Evolutionary conservation across 257 asterid genomes (phyloP), one percentile per base, ranked within the genome.

Genomic region (Scutellaria barbata): DNA sequence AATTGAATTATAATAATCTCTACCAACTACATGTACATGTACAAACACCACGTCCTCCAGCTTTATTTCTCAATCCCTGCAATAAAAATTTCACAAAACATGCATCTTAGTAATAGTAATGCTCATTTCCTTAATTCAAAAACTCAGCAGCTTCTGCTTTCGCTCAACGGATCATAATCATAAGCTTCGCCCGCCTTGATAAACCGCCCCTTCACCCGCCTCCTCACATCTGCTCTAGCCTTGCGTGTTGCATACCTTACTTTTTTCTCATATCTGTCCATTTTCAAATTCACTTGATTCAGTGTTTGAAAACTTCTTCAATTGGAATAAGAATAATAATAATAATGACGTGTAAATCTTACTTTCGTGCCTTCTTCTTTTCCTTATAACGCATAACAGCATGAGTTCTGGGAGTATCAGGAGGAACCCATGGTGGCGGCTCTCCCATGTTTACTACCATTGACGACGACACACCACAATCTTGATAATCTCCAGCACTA

Each of bases 221-320:
- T 88, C 85, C 99, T 84, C 51, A 86, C 90, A 68, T 94, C 99
- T 52, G 99, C 99, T 85, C 97, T 91, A 42, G 94, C 96, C 87
- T 94, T 94, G 74, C 96, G 97, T 53, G 96, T 88, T 43, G 63
- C 96, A 16, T 91, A 94, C 81, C 99, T 86, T 48, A 91, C 96
- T 74, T 83, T 87, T 81, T 91, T 91, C 71, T 91, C 96, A 35
- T 91, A 91, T 65, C 97, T 94, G 76, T 53, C 73, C 35, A 3
- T 30, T 30, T 30, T 30, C 35, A 30, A 30, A 4, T 4, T 25
- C 30, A 25, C 30, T 1, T 25, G 3, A n/a, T n/a, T 64, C n/a
- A 45, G 13, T 45, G 4, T 11, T 46, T 46, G 6, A 46, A 11
- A 46, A 46, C 14, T 46, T 11, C 4, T 8, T 22, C 1, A 22